Base-by-base conservation (phyloP, 345 rosid genomes). In the Rhodamnia rubescens region DNA sequence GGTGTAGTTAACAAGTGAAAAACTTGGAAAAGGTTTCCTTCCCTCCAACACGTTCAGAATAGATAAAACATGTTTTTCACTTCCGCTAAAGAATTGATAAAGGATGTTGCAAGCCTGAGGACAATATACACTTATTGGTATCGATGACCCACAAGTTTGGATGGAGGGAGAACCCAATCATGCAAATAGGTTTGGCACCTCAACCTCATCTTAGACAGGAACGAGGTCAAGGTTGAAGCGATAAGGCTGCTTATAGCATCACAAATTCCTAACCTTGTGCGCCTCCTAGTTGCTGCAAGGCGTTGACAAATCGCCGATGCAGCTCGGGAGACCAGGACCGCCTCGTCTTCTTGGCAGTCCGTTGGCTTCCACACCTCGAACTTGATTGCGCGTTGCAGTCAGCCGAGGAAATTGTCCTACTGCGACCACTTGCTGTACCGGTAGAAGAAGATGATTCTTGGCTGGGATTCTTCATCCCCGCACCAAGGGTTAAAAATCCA, bases 291-390 rank as follows among this genome's bases (percentile, higher is more conserved):
- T 88, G 89, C 56, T 87, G 89, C 82, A 91, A 86, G 84, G 93
- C 91, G 84, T 87, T 83, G 13, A 90, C 85, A 81, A 91, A 91
- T 24, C 84, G 86, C 83, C 86, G 89, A 74, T 91, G 93, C 84
- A 91, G 87, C 83, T 90, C 91, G 20, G 92, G 89, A 20, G 91
- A 89, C 93, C 93, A 91, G 88, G 88, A 88, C 54, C 93, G 81
- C 86, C 93, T 86, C 84, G 87, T 90, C 84, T 91, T 91, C 93
- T 89, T 89, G 42, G 52, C 32, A 85, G 82, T 42, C 36, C 56
- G 84, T 26, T 75, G 89, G 80, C 21, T 74, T 29, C 44, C 56
- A 3, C 32, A n/a, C 21, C 55, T 83, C 51, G 44, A 29, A 16
- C 44, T 69, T 18, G 78, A 32, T 69, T 21, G 49, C 20, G 50